Conservation (phyloP, 2,329 filamentous ascomycete genomes). For the Aspergillus novofumigatus region DNA sequence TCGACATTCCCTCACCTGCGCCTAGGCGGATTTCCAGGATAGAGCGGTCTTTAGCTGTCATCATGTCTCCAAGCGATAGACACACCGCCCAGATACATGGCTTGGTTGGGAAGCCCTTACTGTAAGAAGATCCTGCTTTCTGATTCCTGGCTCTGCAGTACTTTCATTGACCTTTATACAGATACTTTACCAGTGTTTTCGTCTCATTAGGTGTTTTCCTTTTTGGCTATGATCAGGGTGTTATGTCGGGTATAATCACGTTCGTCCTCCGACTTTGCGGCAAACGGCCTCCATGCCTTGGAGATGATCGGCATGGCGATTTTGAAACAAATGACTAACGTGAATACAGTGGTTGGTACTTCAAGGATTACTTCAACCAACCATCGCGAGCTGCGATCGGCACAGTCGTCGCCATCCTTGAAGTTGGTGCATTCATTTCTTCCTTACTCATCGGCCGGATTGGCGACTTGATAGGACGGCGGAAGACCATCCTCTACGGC, state of each 20-base stretch:
- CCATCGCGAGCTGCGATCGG: constrained; percentile 83
- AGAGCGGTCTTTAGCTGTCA: constrained; percentile 68
- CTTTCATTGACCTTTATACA: constrained; percentile 39
- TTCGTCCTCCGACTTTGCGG: constrained; percentile 26
- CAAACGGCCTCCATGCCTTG: neutral
- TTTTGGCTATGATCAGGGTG: constrained; percentile 63
- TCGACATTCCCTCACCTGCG: constrained; percentile 69
- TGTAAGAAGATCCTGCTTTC: constrained; percentile 57
- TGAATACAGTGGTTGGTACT: constrained; percentile 67
- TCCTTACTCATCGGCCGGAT: constrained; percentile 82
- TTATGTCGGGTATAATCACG: constrained; percentile 69
- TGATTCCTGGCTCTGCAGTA: constrained; percentile 2
- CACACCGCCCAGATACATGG: constrained; percentile 72
- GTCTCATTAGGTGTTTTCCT: constrained; percentile 61
- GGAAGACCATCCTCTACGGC: constrained; percentile 87
- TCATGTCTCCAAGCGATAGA: constrained; percentile 76
- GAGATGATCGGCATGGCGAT: neutral
- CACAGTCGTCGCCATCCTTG: constrained; percentile 96
- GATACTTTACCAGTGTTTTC: constrained; percentile 88
- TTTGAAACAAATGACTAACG: constrained; percentile 10
- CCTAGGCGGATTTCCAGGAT: constrained; percentile 60
- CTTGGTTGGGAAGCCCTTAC: constrained; percentile 88
- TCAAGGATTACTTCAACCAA: constrained; percentile 88
- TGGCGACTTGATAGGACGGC: constrained; percentile 85
- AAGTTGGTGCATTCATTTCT: constrained; percentile 86